Conservation (phyloP, 352 stramenopile genomes). For the Pythium aristosporum region DNA sequence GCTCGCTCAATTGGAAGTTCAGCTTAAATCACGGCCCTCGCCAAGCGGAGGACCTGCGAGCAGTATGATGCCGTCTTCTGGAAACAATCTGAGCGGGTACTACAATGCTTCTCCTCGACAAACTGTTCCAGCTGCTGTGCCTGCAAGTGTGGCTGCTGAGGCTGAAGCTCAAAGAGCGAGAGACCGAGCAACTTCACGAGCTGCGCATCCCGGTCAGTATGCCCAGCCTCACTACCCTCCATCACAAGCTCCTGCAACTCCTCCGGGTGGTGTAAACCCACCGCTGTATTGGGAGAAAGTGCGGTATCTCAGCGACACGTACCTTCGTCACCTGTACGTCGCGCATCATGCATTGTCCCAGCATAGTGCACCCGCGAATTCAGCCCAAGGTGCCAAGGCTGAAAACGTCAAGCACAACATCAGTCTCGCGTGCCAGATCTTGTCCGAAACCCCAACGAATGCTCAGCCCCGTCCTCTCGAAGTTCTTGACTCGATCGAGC, state of each 20-base stretch:
- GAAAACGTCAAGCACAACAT: slow-evolving; percentile 86
- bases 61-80: not conserved
- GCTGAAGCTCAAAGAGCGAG: slow-evolving; percentile 52
- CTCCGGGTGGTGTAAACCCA: slow-evolving; percentile 27
- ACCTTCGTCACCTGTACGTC: slow-evolving; percentile 47
- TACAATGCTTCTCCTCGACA: slow-evolving; percentile 37
- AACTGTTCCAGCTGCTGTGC: slow-evolving; percentile 25
- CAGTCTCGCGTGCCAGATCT: slow-evolving; percentile 58
- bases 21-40: slow-evolving; percentile 30
- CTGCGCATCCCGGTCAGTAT: slow-evolving; percentile 14
- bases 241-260: slow-evolving; percentile 6
- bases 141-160: slow-evolving; percentile 35
- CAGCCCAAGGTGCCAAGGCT: slow-evolving; percentile 63
- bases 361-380: slow-evolving; percentile 60
- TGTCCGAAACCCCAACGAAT: slow-evolving; percentile 47
- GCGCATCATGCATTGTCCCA: slow-evolving; percentile 68
- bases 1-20: slow-evolving; percentile 49
- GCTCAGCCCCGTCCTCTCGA: slow-evolving; percentile 60
- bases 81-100: slow-evolving; percentile 25
- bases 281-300: slow-evolving; percentile 77
- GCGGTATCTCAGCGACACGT: slow-evolving; percentile 46
- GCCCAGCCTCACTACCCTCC: slow-evolving; percentile 10
- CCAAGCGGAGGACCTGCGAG: slow-evolving; percentile 8
- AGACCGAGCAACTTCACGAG: slow-evolving; percentile 33
- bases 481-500: slow-evolving; percentile 76